Percentiles rank a stretch among this genome's conserved stretches.
phyloP scores from a whole-genome alignment of 192 early-diverging fungal genomes.

The Coemansia sp. region DNA sequence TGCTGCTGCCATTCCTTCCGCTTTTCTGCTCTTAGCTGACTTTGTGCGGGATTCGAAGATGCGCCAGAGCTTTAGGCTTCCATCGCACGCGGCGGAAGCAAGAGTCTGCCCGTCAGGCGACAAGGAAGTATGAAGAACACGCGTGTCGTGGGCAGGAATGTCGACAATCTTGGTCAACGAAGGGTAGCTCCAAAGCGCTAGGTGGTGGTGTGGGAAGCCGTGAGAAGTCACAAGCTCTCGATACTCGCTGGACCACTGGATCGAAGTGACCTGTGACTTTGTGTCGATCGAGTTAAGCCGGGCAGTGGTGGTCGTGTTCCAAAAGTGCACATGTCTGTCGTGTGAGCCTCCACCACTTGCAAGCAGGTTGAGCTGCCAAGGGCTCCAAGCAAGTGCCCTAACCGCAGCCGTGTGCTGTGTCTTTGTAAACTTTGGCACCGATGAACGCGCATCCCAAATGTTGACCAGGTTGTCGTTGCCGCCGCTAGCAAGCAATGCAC shows the following conservation, averaged over 20 bases:
- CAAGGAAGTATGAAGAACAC: conserved; percentile 87
- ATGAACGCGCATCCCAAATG: conserved; percentile 80
- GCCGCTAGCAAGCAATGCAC: conserved; percentile 81
- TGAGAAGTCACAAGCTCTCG: conserved; percentile 90
- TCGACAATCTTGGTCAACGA: conserved; percentile 68
- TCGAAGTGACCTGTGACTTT: conserved; percentile 88
- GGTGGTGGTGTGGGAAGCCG: conserved; percentile 85
- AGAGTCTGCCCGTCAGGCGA: conserved; percentile 91
- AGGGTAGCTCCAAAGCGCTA: conserved; percentile 84
- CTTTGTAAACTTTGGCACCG: conserved; percentile 67
- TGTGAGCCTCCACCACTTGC: conserved; percentile 91
- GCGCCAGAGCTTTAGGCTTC: conserved; percentile 95
- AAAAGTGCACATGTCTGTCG: conserved; percentile 89
- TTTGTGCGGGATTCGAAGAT: conserved; percentile 68
- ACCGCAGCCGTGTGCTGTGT: conserved; percentile 85
- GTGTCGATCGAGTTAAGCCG: conserved; percentile 72
- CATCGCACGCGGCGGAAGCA: conserved; percentile 91
- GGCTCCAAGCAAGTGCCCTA: conserved; percentile 95
- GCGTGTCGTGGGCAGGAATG: conserved; percentile 82
- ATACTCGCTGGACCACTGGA: conserved; percentile 82
- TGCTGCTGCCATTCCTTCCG: neutral
- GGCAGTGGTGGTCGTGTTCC: conserved; percentile 76
- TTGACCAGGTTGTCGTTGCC: conserved; percentile 93
- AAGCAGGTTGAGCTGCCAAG: conserved; percentile 80
- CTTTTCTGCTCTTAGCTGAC: conserved; percentile 25